Evolutionary conservation across 192 early-diverging fungal species (phyloP).

Genomic region (Entomortierella parvispora): DNA sequence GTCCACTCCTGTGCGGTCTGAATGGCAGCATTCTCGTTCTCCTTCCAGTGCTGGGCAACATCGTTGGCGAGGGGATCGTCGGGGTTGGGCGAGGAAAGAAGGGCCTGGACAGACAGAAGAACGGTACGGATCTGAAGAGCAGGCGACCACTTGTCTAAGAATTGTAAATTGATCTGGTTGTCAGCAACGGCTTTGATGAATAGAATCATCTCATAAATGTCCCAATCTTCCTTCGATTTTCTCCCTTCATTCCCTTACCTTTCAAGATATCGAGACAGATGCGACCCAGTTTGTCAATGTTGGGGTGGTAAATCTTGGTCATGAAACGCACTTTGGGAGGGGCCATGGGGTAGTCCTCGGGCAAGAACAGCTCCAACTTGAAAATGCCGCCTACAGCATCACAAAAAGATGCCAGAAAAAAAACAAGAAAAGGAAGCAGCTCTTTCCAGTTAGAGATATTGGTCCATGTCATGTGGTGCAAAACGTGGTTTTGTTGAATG

Average conservation of each 20-base stretch:
- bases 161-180: background rate
- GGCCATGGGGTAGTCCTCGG: slow-evolving; percentile 98
- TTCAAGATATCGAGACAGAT: slow-evolving; percentile 99
- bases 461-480: too few relatives aligned
- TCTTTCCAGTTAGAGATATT: background rate
- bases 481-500: too few relatives aligned
- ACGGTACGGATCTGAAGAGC: slow-evolving; percentile 98
- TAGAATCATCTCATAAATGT: background rate
- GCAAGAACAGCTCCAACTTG: slow-evolving; percentile 94
- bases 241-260: slow-evolving; percentile 60
- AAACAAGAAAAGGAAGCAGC: background rate
- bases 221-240: background rate
- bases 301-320: slow-evolving; percentile 99
- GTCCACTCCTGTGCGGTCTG: slow-evolving; percentile 57
- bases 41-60: slow-evolving; percentile 99
- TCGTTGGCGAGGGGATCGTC: slow-evolving; percentile 99
- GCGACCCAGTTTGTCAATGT: slow-evolving; percentile 98
- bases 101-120: slow-evolving; percentile 94
- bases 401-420: slow-evolving; percentile 5
- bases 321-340: slow-evolving; percentile 98
- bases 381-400: slow-evolving; percentile 82
- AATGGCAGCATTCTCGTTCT: slow-evolving; percentile 93
- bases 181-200: background rate
- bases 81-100: slow-evolving; percentile 97
- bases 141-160: slow-evolving; percentile 97